Evolutionary conservation across 768 basidiomycete genomes (phyloP).

Genomic region (Gloeostereum incarnatum): DNA sequence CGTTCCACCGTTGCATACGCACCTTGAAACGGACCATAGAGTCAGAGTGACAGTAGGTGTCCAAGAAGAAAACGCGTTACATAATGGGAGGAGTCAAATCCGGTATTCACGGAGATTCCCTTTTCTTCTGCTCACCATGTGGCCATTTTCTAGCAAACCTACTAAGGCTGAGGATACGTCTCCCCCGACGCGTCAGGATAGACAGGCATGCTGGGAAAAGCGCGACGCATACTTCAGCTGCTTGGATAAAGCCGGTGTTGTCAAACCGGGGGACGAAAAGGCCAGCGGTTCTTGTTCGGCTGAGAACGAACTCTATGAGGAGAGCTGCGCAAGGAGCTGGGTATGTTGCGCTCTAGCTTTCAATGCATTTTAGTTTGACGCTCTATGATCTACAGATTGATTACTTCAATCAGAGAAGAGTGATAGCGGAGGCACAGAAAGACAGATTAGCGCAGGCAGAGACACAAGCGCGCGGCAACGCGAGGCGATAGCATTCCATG

Average conservation of each 20-base stretch:
- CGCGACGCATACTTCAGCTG: constrained; percentile 83
- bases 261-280: constrained; percentile 69
- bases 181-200: constrained; percentile 47
- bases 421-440: constrained; percentile 74
- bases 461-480: constrained; percentile 23
- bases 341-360: constrained; percentile 31
- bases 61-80: too few species aligned
- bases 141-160: too few species aligned
- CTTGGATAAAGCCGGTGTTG: constrained; percentile 57
- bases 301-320: constrained; percentile 54
- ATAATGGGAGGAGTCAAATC: too few species aligned
- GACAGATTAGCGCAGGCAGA: constrained; percentile 46
- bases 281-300: constrained; percentile 36
- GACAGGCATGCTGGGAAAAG: constrained; percentile 78
- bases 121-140: too few species aligned
- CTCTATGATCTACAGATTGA: constrained; percentile 50
- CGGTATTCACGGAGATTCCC: too few species aligned
- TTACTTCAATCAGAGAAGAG: constrained; percentile 88
- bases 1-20: constrained; percentile 7
- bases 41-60: too few species aligned
- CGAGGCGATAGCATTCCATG: too few species aligned
- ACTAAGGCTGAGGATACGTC: constrained; percentile 26
- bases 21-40: constrained; percentile 77
- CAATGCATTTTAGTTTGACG: neutral
- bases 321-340: constrained; percentile 84